Evolutionary conservation across 805 yeast genomes (phyloP), one percentile per base, ranked within the genome.

Genomic region (Zygosaccharomyces bailii): DNA sequence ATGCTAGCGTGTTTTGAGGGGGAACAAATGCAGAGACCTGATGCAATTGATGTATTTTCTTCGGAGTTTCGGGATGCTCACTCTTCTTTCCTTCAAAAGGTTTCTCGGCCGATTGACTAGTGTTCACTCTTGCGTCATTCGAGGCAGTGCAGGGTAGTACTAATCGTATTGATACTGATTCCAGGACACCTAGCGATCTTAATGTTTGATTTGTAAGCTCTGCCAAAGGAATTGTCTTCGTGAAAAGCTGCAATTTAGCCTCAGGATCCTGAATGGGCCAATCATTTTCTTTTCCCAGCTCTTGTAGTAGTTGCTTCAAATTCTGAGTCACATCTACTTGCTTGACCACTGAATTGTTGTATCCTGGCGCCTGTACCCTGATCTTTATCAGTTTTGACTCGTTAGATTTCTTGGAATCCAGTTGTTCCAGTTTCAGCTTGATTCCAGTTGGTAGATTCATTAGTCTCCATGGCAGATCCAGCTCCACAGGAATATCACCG

Each of bases 401-500:
- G 8, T 35, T 37, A 11, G 34, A 16, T 7, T 24, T 19, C 5
- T 19, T 16, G 11, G 38, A 21, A 18, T 13, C 9, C 34, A 29
- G 17, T n/a, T 38, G 23, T 6, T 41, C 32, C 34, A 74, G 49
- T 5, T 59, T 57, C 27, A 76, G 44, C 35, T 71, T 75, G 13
- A 68, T 70, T 9, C 79, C 79, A 4, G 66, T 58, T 2, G 78
- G 74, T 14, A 76, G 49, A 41, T 70, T 69, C 11, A 70, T 52
- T 13, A 74, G 53, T 45, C 79, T 61, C 48, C 71, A 56, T 1
- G 80, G 79, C 25, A 74, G 46, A 27, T 70, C 65, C 11, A 66
- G 49, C 4, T 73, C 67, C 16, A 75, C 42, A 5, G 54, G 52
- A 1, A 55, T 57, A 25, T 56, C 62, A 4, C 68, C 66, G 44